Evolutionary conservation across 2,329 filamentous ascomycete genomes (phyloP).

Genomic region (Lachnellula occidentalis): DNA sequence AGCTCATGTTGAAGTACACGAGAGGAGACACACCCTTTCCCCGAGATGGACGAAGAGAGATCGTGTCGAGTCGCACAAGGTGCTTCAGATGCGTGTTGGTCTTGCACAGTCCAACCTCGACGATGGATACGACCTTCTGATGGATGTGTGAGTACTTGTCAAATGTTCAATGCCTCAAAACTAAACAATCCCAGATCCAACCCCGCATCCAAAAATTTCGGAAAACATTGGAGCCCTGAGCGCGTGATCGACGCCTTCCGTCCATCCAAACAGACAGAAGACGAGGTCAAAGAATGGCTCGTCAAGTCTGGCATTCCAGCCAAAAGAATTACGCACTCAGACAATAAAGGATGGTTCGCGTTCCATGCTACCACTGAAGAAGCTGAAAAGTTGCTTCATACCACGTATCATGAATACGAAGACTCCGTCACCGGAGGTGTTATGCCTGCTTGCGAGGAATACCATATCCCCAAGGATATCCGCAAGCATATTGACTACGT

Average conservation of each 20-base stretch:
- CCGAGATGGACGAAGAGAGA: constrained; percentile 23
- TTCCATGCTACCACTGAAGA: constrained; percentile 33
- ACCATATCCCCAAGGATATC: constrained; percentile 41
- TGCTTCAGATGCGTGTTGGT: constrained; percentile 25
- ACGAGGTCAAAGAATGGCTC: constrained; percentile 32
- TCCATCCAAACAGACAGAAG: constrained; percentile 29
- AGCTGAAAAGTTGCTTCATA: constrained; percentile 34
- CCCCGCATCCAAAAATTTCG: constrained; percentile 29
- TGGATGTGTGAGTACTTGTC: constrained; percentile 22
- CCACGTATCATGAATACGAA: constrained; percentile 35
- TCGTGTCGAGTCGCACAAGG: constrained; percentile 16
- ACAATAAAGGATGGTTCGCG: constrained; percentile 35
- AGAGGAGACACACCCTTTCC: constrained; percentile 17
- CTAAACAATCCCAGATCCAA: constrained; percentile 16
- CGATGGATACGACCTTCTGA: constrained; percentile 20
- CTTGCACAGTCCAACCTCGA: constrained; percentile 22
- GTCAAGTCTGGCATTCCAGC: constrained; percentile 28
- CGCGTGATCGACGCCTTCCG: constrained; percentile 31
- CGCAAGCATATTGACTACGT: constrained; percentile 47
- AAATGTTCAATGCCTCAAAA: constrained; percentile 16
- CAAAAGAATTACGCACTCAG: constrained; percentile 30
- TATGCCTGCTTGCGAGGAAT: constrained; percentile 34
- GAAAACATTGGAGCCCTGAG: constrained; percentile 31
- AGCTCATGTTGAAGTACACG: constrained; percentile 19
- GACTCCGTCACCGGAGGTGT: constrained; percentile 35